Base-by-base conservation (phyloP, 306 rosid genomes). In the Clitoria ternatea region DNA sequence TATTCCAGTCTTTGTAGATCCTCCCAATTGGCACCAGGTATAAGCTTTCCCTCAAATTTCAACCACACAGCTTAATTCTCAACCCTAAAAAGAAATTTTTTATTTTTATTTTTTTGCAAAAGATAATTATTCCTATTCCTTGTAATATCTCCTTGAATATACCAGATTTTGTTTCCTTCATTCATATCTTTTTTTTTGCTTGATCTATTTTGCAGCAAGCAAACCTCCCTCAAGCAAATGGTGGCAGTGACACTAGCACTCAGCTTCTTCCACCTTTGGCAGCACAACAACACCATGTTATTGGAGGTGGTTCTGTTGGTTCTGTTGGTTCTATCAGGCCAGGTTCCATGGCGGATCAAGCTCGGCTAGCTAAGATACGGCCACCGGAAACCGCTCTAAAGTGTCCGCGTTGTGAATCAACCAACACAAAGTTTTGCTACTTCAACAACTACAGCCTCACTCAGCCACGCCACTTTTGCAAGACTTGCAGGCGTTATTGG, bases 1-100 rank as follows among this genome's bases (percentile, higher is more conserved):
- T 81, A 82, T 81, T 91, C 99, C 97, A 83, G 83, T 85, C 86
- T 95, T 86, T 91, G 86, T 91, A 91, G 99, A 95, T 89, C 88
- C 97, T 85, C 91, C 89, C 78, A 91, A 87, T 83, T 95, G 96
- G 97, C 92, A 91, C 15, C 99, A 88, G 97, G 99, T 94, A 86
- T 12, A 61, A 83, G 80, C 33, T 78, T 83, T 86, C 83, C 75
- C 75, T 55, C 79, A 10, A 61, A 57, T 81, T 81, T 66, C 76
- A 75, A 75, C 83, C 85, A 60, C 85, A 60, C 86, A 75, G 59
- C 73, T 70, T n/a, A n/a, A n/a, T 71, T 61, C 80, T 61, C 74
- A 61, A 40, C 85, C 82, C 65, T 52, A 68, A 69, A 82, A 56
- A 69, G 7, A 70, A 59, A 76, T 67, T 80, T 67, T 80, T n/a